phyloP scores from a whole-genome alignment of 1,284 basidiomycete species.

The Rhizopogon parksii region DNA sequence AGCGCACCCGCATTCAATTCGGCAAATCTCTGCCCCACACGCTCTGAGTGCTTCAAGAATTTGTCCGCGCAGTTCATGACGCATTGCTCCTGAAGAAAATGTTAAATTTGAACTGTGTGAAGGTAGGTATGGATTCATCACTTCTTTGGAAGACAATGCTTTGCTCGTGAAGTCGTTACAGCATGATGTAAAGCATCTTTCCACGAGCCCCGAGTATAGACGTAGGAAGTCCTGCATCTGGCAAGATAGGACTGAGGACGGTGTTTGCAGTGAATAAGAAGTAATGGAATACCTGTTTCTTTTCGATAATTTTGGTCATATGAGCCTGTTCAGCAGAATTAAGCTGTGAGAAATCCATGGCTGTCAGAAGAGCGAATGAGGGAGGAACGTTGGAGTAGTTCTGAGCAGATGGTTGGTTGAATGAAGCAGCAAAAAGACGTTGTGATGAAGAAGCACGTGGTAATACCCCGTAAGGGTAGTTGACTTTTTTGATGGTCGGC shows the following conservation, averaged over 20 bases:
- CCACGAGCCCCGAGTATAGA: slow-evolving; percentile 94
- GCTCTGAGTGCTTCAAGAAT: slow-evolving; percentile 95
- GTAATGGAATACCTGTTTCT: slow-evolving; percentile 69
- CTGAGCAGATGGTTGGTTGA: not conserved
- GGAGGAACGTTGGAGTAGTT: slow-evolving; percentile 5
- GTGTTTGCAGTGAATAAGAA: not conserved
- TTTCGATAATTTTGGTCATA: slow-evolving; percentile 87
- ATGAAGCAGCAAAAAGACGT: not conserved
- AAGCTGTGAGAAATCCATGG: slow-evolving; percentile 86
- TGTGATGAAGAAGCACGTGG: slow-evolving; percentile 12
- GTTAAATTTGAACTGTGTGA: slow-evolving; percentile 10
- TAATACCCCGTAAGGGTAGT: slow-evolving; percentile 1
- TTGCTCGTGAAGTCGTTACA: slow-evolving; percentile 97
- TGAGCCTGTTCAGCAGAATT: slow-evolving; percentile 84
- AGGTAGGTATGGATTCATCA: slow-evolving; percentile 27
- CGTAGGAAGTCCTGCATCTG: slow-evolving; percentile 98
- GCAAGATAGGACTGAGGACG: slow-evolving; percentile 5
- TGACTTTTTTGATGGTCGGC: not conserved
- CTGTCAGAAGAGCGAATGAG: slow-evolving; percentile 11
- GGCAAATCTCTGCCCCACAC: slow-evolving; percentile 88
- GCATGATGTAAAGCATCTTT: slow-evolving; percentile 92
- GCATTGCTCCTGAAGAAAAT: slow-evolving; percentile 53
- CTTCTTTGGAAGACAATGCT: slow-evolving; percentile 90
- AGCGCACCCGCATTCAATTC: slow-evolving; percentile 81
- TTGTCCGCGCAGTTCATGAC: slow-evolving; percentile 81